Percentiles rank a stretch among this genome's conserved stretches.
These are phyloP conservation scores for Ascochyta clinopodiicola DNA, from an alignment of 2,329 filamentous ascomycete species.

Conservation along the genomic window DNA sequence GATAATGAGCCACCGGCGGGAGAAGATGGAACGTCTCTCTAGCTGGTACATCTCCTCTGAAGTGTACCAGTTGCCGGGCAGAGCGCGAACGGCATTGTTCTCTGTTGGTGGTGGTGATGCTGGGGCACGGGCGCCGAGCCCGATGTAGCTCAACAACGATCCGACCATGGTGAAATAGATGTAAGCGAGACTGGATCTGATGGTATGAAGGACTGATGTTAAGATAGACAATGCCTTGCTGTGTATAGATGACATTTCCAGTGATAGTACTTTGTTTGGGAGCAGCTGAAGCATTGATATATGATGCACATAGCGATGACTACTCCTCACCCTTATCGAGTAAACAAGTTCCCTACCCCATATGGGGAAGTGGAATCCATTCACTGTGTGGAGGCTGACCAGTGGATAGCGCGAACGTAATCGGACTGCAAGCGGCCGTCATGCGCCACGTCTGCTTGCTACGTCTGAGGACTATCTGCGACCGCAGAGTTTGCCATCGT, in stretches of 20 bases:
- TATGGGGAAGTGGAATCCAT: constrained; percentile 42
- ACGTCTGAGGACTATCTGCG: constrained; percentile 13
- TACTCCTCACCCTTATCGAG: constrained; percentile 35
- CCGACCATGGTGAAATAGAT: constrained; percentile 29
- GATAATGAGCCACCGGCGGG: constrained; percentile 62
- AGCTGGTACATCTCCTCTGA: constrained; percentile 55
- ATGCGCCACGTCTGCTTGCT: constrained; percentile 28
- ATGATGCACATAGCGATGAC: constrained; percentile 17
- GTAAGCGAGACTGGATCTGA: constrained; percentile 9
- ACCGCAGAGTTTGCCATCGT: constrained; percentile 30
- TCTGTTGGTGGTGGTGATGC: constrained; percentile 22
- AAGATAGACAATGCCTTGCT: constrained; percentile 16
- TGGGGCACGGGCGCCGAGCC: constrained; percentile 27
- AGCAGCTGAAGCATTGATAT: constrained; percentile 28
- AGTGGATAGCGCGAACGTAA: constrained; percentile 36
- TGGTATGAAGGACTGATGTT: constrained; percentile 14
- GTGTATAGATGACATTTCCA: constrained; percentile 15
- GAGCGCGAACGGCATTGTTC: constrained; percentile 47
- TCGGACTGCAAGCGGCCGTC: constrained; percentile 26
- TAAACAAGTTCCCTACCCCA: constrained; percentile 29
- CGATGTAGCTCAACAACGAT: constrained; percentile 37
- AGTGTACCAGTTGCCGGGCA: constrained; percentile 51
- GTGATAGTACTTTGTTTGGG: neutral
- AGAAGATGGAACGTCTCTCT: constrained; percentile 60
- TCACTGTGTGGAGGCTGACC: constrained; percentile 23